phyloP scores from a whole-genome alignment of 2,329 filamentous ascomycete species.

The Claviceps pusilla region DNA sequence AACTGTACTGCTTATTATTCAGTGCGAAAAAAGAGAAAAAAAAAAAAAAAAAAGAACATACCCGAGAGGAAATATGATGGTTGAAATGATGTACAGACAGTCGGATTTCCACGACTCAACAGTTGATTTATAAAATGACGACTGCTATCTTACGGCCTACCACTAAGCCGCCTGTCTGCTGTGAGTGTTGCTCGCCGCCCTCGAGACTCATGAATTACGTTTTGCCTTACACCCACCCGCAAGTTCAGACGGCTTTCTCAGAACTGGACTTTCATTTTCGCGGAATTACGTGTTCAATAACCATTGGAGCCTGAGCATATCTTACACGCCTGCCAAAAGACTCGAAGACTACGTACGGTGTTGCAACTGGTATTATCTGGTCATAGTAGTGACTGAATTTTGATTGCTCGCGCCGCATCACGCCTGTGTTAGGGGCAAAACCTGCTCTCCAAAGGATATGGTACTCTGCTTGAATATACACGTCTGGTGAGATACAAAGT shows the following conservation, averaged over 20 bases:
- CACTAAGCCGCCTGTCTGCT: too few relatives aligned
- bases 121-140: too few relatives aligned
- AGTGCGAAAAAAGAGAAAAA: too few relatives aligned
- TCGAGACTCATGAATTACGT: too few relatives aligned
- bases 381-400: conserved; percentile 43
- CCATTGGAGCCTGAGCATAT: not conserved
- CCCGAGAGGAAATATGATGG: too few relatives aligned
- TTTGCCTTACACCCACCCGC: too few relatives aligned
- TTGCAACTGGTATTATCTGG: conserved; percentile 47
- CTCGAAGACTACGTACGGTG: conserved; percentile 32
- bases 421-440: not conserved
- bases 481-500: not conserved
- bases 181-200: too few relatives aligned
- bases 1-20: too few relatives aligned
- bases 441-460: conserved; percentile 14
- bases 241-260: conserved; percentile 18
- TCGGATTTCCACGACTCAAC: too few relatives aligned
- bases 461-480: not conserved
- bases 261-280: not conserved
- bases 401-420: not conserved
- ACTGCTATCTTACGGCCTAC: too few relatives aligned
- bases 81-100: too few relatives aligned
- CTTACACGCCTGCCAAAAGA: conserved; percentile 29
- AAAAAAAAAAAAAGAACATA: too few relatives aligned
- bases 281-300: not conserved